Evolutionary conservation across 495 filamentous ascomycete genomes (phyloP).

Genomic region (Lophium mytilinum): DNA sequence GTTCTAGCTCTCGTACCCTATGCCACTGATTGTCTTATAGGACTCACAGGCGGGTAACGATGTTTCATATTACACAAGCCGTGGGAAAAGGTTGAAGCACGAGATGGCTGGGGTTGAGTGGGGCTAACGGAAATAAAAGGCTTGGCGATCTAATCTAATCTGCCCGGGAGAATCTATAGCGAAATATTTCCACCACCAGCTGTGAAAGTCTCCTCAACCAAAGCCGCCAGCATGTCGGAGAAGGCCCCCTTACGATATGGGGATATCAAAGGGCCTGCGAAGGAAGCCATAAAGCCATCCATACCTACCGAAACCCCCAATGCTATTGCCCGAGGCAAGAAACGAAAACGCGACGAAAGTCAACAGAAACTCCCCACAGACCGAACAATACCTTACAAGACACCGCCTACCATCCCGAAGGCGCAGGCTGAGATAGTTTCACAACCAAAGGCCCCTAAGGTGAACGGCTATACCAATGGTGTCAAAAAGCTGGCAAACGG

Average conservation of each 20-base stretch:
- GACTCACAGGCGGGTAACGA: no score
- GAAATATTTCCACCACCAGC: conserved; percentile 1
- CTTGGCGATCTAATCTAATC: conserved; percentile 3
- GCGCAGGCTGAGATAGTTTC: background rate
- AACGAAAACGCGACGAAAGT: conserved; percentile 39
- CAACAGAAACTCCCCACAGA: background rate
- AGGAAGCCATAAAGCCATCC: background rate
- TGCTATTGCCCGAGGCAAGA: conserved; percentile 27
- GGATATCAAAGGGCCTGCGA: conserved; percentile 25
- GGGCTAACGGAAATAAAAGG: background rate
- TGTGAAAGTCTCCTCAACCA: background rate
- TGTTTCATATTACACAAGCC: no score
- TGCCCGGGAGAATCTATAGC: background rate
- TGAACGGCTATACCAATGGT: background rate
- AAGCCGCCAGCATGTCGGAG: conserved; percentile 43
- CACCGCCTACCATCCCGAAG: background rate
- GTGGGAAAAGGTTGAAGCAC: no score
- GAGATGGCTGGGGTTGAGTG: no score
- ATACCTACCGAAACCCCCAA: background rate
- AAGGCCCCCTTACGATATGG: conserved; percentile 38
- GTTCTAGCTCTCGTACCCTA: no score
- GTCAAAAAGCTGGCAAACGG: no score
- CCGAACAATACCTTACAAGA: background rate
- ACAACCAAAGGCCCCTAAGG: background rate
- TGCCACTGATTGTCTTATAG: no score